Percentiles rank a stretch among this genome's conserved stretches.
Conservation (phyloP, 116 monocot species). For the Papilionanthe hybrid region DNA sequence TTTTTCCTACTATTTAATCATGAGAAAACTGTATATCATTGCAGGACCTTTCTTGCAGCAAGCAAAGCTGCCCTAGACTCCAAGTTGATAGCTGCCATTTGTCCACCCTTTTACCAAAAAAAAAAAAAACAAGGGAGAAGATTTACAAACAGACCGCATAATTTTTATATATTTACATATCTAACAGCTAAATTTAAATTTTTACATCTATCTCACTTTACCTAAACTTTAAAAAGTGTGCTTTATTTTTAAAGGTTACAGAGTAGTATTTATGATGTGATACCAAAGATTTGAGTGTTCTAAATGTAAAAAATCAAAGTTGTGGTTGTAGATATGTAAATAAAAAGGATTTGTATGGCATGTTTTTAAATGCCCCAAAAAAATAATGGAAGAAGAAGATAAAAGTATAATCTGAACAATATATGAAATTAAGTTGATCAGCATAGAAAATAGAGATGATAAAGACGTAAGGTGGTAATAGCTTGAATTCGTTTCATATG, state of each 20-base stretch:
- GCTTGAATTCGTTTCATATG: not conserved
- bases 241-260: no score
- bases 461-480: not conserved
- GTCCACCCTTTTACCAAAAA: conserved; percentile 58
- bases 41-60: conserved; percentile 71
- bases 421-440: not conserved
- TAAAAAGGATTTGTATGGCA: no score
- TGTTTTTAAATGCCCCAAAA: not conserved
- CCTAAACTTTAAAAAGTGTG: no score
- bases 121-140: no score
- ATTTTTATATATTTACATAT: no score
- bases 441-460: not conserved
- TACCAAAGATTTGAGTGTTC: no score
- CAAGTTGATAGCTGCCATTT: conserved; percentile 77
- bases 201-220: no score
- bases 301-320: no score
- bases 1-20: conserved; percentile 2
- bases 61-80: conserved; percentile 82
- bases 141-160: no score
- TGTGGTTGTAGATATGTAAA: no score
- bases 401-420: not conserved
- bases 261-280: no score
- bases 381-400: not conserved
- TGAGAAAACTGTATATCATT: not conserved
- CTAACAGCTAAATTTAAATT: no score